Evolutionary conservation across 129 eudicot species (phyloP), one percentile per base, ranked within the genome.

Genomic region (Silybum marianum): DNA sequence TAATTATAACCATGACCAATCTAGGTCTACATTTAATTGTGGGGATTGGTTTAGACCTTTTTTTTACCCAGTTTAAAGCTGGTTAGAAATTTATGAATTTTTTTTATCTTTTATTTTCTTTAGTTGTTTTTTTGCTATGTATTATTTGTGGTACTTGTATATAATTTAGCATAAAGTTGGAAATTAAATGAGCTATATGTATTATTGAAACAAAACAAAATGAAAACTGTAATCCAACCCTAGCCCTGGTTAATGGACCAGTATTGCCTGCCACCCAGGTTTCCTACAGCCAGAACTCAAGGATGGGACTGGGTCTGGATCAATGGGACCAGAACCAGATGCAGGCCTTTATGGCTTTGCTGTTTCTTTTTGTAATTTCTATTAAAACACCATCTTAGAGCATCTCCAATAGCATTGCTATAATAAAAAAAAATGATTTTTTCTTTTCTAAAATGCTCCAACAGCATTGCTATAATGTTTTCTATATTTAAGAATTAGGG

Each of bases 221-320:
- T 51, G 8, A 12, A 51, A 51, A 13, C 18, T 51, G 21, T 51
- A 51, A 51, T 51, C 21, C 9, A 54, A 54, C 2, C 22, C 22
- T 74, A 32, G 25, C 38, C 30, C 42, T 18, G 34, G 51, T 63
- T 73, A 25, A 28, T 73, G 84, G 36, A 32, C 80, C 84, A 81
- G n/a, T 23, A 30, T 80, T 42, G 58, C 84, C 80, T 81, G 66
- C 84, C 80, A 73, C 80, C 80, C 80, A 81, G 74, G 80, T 81
- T 81, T 58, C 75, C 70, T 74, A 44, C 70, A 74, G 69, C 75
- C 70, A 81, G 46, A 32, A 4, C 36, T 32, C 6, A 72, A 80
- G 78, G 84, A 72, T 80, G 84, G 74, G 39, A 66, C n/a, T 34
- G 28, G 51, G 26, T 44, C 18, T 81, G 84, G 70, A 74, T 65